Evolutionary conservation across 2,329 filamentous ascomycete species (phyloP).

Genomic region (Colletotrichum theobromicola): DNA sequence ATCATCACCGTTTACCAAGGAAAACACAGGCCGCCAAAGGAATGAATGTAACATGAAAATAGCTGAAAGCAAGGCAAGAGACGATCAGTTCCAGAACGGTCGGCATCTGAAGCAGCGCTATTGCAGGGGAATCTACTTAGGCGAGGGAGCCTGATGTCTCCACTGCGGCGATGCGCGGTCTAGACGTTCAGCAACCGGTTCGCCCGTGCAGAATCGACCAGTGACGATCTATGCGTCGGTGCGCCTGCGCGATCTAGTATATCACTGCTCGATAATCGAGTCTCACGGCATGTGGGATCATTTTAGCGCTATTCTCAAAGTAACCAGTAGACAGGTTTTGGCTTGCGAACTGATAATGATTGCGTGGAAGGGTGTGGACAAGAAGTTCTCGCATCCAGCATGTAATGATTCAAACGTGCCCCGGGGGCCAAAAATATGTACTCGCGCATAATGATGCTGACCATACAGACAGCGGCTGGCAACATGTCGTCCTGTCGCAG

Average conservation of each 20-base stretch:
- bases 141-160: neutral
- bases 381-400: neutral
- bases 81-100: neutral
- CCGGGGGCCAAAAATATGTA: neutral
- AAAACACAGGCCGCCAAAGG: neutral
- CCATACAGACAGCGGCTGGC: neutral
- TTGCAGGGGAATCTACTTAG: neutral
- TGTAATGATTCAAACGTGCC: neutral
- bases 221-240: neutral
- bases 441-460: neutral
- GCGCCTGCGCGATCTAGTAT: neutral
- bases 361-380: neutral
- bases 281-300: neutral
- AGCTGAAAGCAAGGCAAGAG: slow-evolving; percentile 1
- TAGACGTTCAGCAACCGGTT: neutral
- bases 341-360: neutral
- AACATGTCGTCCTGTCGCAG: neutral
- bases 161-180: neutral
- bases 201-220: neutral
- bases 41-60: neutral
- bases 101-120: neutral
- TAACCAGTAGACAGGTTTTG: neutral
- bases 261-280: neutral
- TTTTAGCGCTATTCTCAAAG: neutral
- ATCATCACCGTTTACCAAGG: neutral